Evolutionary conservation across 495 filamentous ascomycete genomes (phyloP), one percentile per base, ranked within the genome.

Genomic region (Tuber calosporum): DNA sequence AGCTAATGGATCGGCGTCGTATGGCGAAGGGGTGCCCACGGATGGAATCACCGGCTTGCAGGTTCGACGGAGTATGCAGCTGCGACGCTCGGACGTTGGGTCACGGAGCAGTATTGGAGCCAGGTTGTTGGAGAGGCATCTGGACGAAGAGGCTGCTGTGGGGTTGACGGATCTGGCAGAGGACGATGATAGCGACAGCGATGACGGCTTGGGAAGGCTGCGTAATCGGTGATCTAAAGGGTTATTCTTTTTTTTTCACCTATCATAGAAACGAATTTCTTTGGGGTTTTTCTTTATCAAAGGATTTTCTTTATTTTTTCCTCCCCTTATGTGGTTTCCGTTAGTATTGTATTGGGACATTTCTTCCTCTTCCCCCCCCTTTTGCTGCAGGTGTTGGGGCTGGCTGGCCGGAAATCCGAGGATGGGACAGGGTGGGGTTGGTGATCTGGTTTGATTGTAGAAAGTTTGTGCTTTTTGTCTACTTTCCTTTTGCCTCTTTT

Each of bases 41-140:
- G 95, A 99, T 81, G 92, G 89, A 73, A 89, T 99, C 75, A 90
- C 92, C n/a, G 90, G 91, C 75, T 86, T 93, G 73, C 90, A 93
- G 78, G 97, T 96, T 26, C 88, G 95, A 72, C 87, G 91, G 68
- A 94, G 91, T 76, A 97, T 99, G 95, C 96, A 99, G 79, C 85
- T 91, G 45, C 86, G 93, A 70, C 86, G 96, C 67, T 89, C 87
- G 79, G 84, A 81, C 58, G 87, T 89, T 68, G 84, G 84, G 71
- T 83, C 85, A 39, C 83, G 84, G 37, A 87, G 87, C 74, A 85
- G 83, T n/a, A 87, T 86, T 36, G 87, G 87, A 71, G 85, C 84
- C 78, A 85, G 88, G 22, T 83, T 93, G 41, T 91, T 93, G 75
- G 87, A 86, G 71, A 84, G 86, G 13, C 53, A 62, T 62, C 53